phyloP scores from a whole-genome alignment of 257 asterid species.

The Orobanche coerulescens region DNA sequence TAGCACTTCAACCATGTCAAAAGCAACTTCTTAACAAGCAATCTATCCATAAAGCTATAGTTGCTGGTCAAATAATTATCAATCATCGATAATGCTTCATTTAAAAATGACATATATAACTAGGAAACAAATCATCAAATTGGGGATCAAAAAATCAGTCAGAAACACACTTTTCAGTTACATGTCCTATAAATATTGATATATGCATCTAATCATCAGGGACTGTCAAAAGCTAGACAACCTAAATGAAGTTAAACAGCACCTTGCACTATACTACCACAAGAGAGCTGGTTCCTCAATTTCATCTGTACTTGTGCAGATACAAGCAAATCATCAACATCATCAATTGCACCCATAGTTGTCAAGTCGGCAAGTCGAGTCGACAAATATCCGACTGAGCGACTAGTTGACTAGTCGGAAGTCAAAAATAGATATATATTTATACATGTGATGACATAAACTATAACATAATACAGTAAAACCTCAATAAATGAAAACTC shows the following conservation, averaged over 20 bases:
- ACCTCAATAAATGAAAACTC: too few species aligned
- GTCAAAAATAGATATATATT: too few species aligned
- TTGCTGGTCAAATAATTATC: background rate
- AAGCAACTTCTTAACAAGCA: conserved; percentile 4
- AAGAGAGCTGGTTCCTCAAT: background rate
- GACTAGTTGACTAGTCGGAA: too few species aligned
- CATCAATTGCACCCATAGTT: too few species aligned
- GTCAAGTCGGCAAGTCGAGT: too few species aligned
- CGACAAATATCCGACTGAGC: too few species aligned
- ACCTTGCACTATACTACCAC: conserved; percentile 2
- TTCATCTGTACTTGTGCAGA: too few species aligned
- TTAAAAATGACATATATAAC: background rate
- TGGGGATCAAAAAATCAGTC: background rate
- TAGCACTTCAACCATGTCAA: conserved; percentile 11
- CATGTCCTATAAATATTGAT: background rate
- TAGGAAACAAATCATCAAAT: conserved; percentile 6
- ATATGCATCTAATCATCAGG: background rate
- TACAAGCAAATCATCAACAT: too few species aligned
- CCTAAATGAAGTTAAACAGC: background rate
- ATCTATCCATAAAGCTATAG: background rate
- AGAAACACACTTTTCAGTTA: background rate
- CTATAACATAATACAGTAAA: too few species aligned
- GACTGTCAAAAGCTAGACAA: conserved; percentile 3
- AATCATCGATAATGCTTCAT: background rate
- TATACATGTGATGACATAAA: too few species aligned